Conservation (phyloP, 495 filamentous ascomycete genomes). For the Lasiosphaeria ovina region DNA sequence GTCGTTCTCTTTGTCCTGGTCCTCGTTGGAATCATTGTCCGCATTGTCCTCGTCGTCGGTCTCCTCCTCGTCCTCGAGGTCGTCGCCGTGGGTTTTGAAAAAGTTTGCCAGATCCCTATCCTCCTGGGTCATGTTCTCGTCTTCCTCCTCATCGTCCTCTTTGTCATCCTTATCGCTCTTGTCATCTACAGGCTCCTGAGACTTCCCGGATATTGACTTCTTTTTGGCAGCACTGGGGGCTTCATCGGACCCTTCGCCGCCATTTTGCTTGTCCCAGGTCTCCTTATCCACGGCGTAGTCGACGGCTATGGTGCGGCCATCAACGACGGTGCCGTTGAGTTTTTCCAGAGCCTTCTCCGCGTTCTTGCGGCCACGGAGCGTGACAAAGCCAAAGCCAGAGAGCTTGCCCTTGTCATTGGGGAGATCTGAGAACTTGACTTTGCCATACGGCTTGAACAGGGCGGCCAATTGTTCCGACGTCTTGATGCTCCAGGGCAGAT, state of each 20-base stretch:
- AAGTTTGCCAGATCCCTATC: slow-evolving; percentile 31
- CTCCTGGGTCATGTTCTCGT: slow-evolving; percentile 42
- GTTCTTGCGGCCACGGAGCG: slow-evolving; percentile 83
- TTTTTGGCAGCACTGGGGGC: slow-evolving; percentile 32
- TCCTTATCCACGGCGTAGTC: slow-evolving; percentile 96
- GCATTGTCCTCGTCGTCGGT: slow-evolving; percentile 32
- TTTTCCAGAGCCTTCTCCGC: slow-evolving; percentile 82
- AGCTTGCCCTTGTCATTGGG: slow-evolving; percentile 72
- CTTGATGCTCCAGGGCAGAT: slow-evolving; percentile 95
- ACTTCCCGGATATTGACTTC: slow-evolving; percentile 63
- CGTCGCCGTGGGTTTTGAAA: slow-evolving; percentile 33
- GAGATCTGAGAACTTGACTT: slow-evolving; percentile 77
- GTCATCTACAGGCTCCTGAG: slow-evolving; percentile 45
- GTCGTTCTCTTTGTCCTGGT: slow-evolving; percentile 32
- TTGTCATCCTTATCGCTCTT: slow-evolving; percentile 62
- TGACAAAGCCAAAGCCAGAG: slow-evolving; percentile 89
- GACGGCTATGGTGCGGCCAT: slow-evolving; percentile 82
- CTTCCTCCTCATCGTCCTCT: slow-evolving; percentile 38
- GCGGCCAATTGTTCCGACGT: slow-evolving; percentile 70
- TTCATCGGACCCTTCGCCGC: slow-evolving; percentile 29
- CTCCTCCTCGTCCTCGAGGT: slow-evolving; percentile 36
- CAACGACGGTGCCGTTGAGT: slow-evolving; percentile 86
- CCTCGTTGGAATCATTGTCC: slow-evolving; percentile 46
- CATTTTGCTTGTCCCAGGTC: slow-evolving; percentile 67
- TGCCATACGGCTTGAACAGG: slow-evolving; percentile 83